Conservation (phyloP, 2,329 filamentous ascomycete genomes). For the Cladobotryum mycophilum region DNA sequence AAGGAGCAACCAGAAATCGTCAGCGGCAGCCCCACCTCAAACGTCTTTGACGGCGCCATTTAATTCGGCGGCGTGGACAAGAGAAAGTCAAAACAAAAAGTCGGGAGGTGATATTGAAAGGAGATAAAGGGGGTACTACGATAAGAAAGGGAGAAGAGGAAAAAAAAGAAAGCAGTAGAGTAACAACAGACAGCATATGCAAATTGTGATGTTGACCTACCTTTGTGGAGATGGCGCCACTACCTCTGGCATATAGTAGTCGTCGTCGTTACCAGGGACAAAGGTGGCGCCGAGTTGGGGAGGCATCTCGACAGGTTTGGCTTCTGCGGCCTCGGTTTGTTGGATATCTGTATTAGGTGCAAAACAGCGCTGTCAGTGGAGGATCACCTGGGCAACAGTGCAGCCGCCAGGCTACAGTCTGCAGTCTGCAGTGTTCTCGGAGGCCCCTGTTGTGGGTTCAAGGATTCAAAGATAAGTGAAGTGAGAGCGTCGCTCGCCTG, state of each 20-base stretch:
- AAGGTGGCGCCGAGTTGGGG: constrained; percentile 48
- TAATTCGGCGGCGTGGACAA: background rate
- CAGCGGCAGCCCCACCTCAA: constrained; percentile 29
- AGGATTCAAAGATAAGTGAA: too few relatives aligned
- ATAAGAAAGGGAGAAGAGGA: constrained; percentile 1
- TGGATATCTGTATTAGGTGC: background rate
- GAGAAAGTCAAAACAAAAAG: background rate
- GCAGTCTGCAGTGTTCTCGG: too few relatives aligned
- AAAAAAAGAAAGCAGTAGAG: constrained; percentile 10
- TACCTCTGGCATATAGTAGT: constrained; percentile 57
- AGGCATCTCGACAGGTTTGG: constrained; percentile 18
- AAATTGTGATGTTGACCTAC: constrained; percentile 32
- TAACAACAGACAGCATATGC: constrained; percentile 8
- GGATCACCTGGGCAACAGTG: constrained; percentile 1
- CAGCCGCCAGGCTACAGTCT: background rate
- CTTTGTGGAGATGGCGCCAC: constrained; percentile 52
- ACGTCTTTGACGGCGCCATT: constrained; percentile 10
- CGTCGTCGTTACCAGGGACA: constrained; percentile 51
- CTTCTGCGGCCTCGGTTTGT: constrained; percentile 1
- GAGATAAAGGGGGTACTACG: background rate
- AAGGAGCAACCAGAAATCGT: constrained; percentile 27
- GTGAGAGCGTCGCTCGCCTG: too few relatives aligned
- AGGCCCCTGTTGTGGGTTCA: too few relatives aligned
- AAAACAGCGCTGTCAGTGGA: constrained; percentile 4
- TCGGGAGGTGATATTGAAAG: background rate